Conservation (phyloP, 805 yeast species). For the Candida schatavii region DNA sequence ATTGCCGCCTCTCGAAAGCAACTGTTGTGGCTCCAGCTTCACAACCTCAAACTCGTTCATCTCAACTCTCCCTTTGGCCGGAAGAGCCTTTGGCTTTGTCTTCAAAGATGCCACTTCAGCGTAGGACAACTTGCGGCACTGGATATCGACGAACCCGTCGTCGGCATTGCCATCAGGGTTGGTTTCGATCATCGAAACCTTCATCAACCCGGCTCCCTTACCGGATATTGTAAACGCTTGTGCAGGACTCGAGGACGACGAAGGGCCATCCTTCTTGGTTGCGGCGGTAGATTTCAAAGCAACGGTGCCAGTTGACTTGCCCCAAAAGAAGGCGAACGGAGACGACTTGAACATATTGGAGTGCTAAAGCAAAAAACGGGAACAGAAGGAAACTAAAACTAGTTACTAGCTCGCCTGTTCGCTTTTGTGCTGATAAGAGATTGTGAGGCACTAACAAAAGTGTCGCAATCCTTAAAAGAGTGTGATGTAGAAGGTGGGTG, state of each 20-base stretch:
- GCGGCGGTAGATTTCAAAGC: constrained; percentile 3
- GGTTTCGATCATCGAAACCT: constrained; percentile 32
- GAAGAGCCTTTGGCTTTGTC: not conserved
- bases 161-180: constrained; percentile 19
- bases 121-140: constrained; percentile 34
- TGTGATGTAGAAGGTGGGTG: too few relatives aligned
- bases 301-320: constrained; percentile 10
- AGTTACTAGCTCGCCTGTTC: too few relatives aligned
- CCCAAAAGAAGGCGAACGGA: constrained; percentile 13
- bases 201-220: constrained; percentile 24
- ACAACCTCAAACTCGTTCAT: constrained; percentile 2
- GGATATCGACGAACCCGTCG: constrained; percentile 36
- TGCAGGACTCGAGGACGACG: constrained; percentile 20
- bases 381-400: not conserved
- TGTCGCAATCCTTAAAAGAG: not conserved
- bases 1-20: too few relatives aligned
- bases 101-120: constrained; percentile 43
- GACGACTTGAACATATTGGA: constrained; percentile 12
- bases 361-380: not conserved
- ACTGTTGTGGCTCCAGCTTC: not conserved
- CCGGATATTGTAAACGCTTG: constrained; percentile 29
- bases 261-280: constrained; percentile 2
- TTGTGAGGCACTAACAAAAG: not conserved
- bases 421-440: constrained; percentile 1
- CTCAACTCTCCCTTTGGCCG: constrained; percentile 2